phyloP scores from a whole-genome alignment of 2,329 filamentous ascomycete genomes.

The Ophiosphaerella korrae region DNA sequence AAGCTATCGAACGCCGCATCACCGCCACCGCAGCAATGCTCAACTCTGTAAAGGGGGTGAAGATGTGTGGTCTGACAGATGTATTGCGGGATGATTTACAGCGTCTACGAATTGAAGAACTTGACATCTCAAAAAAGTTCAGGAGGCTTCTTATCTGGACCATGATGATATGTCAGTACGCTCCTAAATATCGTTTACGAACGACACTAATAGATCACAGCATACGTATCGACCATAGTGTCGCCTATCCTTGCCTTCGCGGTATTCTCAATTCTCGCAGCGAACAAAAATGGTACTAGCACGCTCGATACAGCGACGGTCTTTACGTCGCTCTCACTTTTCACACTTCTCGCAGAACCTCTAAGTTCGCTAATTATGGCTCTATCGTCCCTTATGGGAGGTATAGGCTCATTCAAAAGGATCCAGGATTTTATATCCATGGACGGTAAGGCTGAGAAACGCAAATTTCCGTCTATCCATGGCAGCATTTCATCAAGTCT shows the following conservation, averaged over 20 bases:
- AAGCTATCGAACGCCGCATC: slow-evolving; percentile 52
- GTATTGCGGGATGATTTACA: slow-evolving; percentile 37
- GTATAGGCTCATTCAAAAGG: slow-evolving; percentile 53
- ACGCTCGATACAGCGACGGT: slow-evolving; percentile 50
- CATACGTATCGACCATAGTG: slow-evolving; percentile 41
- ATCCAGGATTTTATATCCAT: slow-evolving; percentile 54
- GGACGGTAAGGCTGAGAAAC: slow-evolving; percentile 22
- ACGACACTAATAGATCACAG: slow-evolving; percentile 15
- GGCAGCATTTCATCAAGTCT: slow-evolving; percentile 23
- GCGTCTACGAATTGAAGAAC: slow-evolving; percentile 38
- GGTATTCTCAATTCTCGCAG: slow-evolving; percentile 50
- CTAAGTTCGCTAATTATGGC: slow-evolving; percentile 54
- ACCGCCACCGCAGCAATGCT: slow-evolving; percentile 50
- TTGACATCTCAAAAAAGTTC: slow-evolving; percentile 43
- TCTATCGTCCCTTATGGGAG: slow-evolving; percentile 51
- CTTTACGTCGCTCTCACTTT: slow-evolving; percentile 56
- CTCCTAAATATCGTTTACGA: neutral
- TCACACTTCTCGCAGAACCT: slow-evolving; percentile 54
- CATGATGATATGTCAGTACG: slow-evolving; percentile 39
- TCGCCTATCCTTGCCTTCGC: slow-evolving; percentile 54
- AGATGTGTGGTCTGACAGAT: slow-evolving; percentile 50
- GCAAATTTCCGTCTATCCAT: slow-evolving; percentile 25
- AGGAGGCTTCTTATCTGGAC: slow-evolving; percentile 44
- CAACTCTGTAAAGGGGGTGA: slow-evolving; percentile 54
- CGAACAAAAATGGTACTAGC: slow-evolving; percentile 35